Evolutionary conservation across 2,329 filamentous ascomycete genomes (phyloP).

Genomic region (Talaromyces piceae): DNA sequence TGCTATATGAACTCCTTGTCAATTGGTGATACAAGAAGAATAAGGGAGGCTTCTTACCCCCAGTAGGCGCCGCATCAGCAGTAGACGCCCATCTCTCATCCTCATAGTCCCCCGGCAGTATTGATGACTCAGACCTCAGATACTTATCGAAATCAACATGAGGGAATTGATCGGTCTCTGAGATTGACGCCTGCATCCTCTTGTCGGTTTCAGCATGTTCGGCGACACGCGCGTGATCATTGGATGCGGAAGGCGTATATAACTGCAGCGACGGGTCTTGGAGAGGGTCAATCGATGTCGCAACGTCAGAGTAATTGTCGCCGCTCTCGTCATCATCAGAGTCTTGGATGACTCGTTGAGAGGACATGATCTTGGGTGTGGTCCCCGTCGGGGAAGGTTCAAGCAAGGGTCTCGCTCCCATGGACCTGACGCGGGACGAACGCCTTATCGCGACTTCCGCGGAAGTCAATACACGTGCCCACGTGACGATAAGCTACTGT

Average conservation of each 20-base stretch:
- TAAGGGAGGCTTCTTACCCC: conserved; percentile 11
- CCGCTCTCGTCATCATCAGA: conserved; percentile 34
- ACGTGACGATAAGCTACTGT: not conserved
- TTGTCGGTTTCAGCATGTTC: not conserved
- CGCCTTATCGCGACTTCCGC: not conserved
- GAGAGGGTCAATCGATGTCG: conserved; percentile 16
- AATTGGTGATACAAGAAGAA: not conserved
- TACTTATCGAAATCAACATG: conserved; percentile 33
- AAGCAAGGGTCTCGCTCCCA: not conserved
- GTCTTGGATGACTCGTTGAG: conserved; percentile 35
- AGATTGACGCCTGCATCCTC: not conserved
- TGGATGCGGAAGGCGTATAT: not conserved
- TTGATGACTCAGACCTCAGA: conserved; percentile 24
- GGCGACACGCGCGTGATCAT: not conserved
- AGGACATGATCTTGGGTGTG: conserved; percentile 24
- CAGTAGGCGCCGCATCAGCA: conserved; percentile 22
- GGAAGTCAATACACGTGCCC: not conserved
- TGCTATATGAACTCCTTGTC: conserved; percentile 1
- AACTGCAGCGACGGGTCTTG: conserved; percentile 9
- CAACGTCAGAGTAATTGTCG: conserved; percentile 23
- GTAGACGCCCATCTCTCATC: conserved; percentile 30
- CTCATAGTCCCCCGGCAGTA: conserved; percentile 13
- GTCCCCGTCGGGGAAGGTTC: not conserved
- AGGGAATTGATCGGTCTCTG: conserved; percentile 17
- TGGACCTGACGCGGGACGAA: not conserved